Base-by-base conservation (phyloP, 2,329 filamentous ascomycete genomes). In the Coniochaeta prunicola region DNA sequence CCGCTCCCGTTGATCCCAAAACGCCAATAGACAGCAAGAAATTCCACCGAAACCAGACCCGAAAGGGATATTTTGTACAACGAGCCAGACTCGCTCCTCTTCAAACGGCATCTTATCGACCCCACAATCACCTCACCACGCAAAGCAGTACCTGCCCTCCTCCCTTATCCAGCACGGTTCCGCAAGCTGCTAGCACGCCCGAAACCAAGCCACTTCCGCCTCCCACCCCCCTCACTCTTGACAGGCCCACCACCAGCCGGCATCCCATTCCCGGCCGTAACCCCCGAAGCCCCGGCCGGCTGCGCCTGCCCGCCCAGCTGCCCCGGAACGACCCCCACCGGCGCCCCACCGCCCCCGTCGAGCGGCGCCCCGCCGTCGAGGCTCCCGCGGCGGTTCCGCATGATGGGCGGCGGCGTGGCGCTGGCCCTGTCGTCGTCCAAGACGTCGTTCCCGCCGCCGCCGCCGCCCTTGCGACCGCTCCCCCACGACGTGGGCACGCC, bases 361-460 rank as follows among this genome's bases (percentile, higher is more conserved):
- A 57, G 10, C 1, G 30, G 50, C 4, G 31, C 45, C 2, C 62
- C 62, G 7, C 60, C 61, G 7, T 59, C 59, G 1, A 64, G 61
- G 57, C 56, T 68, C 28, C 62, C 59, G 4, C 57, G 59, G 53
- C 58, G 53, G 56, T 77, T 80, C 17, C 81, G 74, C 72, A 78
- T 69, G 56, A 85, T 85, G 1, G 82, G 82, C 4, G 82, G 82
- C 3, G 82, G 82, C 8, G 82, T 85, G 0, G 80, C 78, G 31
- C 81, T 77, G 1, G 72, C 68, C 4, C 74, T 67, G 1, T 61
- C 60, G 10, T 80, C 78, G 4, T 80, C 76, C 0, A 69, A 59
- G 28, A 55, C 26, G 33, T 55, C 53, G 19, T 19, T 33, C 33
- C 28, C 50, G 50, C 3, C 26, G 33, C 36, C 53, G 19, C 9